These are phyloP conservation scores for Apophysomyces elegans DNA, from an alignment of 371 early-diverging fungal genomes.

Conservation along the genomic window DNA sequence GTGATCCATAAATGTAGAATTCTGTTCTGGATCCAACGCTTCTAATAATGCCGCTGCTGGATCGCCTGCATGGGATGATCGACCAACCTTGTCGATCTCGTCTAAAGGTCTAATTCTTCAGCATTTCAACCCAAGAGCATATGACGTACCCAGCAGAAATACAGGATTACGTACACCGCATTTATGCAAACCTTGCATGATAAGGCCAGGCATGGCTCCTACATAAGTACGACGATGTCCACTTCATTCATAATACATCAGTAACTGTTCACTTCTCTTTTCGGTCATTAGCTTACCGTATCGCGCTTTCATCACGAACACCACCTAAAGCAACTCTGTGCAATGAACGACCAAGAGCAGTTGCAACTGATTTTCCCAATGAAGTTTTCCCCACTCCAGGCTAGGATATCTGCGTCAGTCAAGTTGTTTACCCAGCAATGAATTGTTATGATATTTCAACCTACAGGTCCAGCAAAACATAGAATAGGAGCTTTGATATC, in stretches of 20 bases:
- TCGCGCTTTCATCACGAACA: slow-evolving; percentile 88
- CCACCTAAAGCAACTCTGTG: slow-evolving; percentile 88
- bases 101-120: slow-evolving; percentile 35
- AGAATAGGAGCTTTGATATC: slow-evolving; percentile 86
- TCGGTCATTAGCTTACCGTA: slow-evolving; percentile 42
- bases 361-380: slow-evolving; percentile 80
- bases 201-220: slow-evolving; percentile 86
- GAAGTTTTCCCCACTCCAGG: slow-evolving; percentile 90
- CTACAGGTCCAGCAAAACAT: slow-evolving; percentile 77
- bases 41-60: slow-evolving; percentile 87
- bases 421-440: no score
- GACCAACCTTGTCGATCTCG: slow-evolving; percentile 84
- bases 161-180: slow-evolving; percentile 83
- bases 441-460: not conserved
- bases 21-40: slow-evolving; percentile 91
- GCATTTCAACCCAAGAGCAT: not conserved
- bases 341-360: slow-evolving; percentile 81
- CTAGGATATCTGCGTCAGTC: slow-evolving; percentile 7
- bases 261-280: no score
- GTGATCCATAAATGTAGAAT: slow-evolving; percentile 81
- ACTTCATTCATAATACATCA: slow-evolving; percentile 24
- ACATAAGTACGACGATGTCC: slow-evolving; percentile 93
- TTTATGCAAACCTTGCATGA: slow-evolving; percentile 78
- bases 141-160: slow-evolving; percentile 63
- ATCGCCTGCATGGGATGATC: slow-evolving; percentile 72